Percentiles rank a stretch among this genome's conserved stretches.
These are phyloP conservation scores for Heimioporus sp. DNA, from an alignment of 768 basidiomycete genomes.

Conservation along the genomic window DNA sequence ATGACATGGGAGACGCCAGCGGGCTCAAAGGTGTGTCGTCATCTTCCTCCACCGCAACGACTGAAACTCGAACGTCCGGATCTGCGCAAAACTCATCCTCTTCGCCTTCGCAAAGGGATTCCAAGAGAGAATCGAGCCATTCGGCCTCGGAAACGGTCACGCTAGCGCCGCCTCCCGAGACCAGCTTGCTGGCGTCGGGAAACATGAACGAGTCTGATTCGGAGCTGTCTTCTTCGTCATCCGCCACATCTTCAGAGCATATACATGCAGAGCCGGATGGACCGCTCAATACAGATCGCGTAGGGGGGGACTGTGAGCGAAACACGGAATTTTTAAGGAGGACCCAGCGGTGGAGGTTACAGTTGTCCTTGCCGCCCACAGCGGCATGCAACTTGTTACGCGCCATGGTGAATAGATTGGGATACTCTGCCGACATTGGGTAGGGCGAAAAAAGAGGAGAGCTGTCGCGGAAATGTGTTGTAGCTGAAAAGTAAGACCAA, in stretches of 20 bases:
- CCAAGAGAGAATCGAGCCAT: constrained; percentile 81
- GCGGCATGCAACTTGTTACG: constrained; percentile 72
- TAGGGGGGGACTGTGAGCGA: constrained; percentile 45
- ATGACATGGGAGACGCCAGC: constrained; percentile 67
- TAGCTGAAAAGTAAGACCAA: constrained; percentile 18
- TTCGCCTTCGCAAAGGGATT: constrained; percentile 69
- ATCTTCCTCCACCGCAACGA: constrained; percentile 57
- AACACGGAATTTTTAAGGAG: constrained; percentile 82
- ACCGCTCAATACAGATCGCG: constrained; percentile 26
- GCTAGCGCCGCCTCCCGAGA: constrained; percentile 31
- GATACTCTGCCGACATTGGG: constrained; percentile 48
- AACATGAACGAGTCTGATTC: constrained; percentile 76
- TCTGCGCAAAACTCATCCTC: constrained; percentile 57
- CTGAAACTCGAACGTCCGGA: constrained; percentile 45
- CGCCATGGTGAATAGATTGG: constrained; percentile 60
- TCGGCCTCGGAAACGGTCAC: constrained; percentile 61
- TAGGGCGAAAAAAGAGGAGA: constrained; percentile 6
- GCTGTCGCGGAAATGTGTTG: constrained; percentile 6
- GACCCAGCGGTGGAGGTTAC: constrained; percentile 84
- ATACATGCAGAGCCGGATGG: constrained; percentile 26
- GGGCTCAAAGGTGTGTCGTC: constrained; percentile 57
- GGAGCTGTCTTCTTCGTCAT: constrained; percentile 50
- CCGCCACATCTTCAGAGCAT: constrained; percentile 38
- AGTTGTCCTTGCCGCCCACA: constrained; percentile 57
- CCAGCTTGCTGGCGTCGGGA: constrained; percentile 67